Conservation (phyloP, 1,284 basidiomycete genomes). For the Marasmius tenuissimus region DNA sequence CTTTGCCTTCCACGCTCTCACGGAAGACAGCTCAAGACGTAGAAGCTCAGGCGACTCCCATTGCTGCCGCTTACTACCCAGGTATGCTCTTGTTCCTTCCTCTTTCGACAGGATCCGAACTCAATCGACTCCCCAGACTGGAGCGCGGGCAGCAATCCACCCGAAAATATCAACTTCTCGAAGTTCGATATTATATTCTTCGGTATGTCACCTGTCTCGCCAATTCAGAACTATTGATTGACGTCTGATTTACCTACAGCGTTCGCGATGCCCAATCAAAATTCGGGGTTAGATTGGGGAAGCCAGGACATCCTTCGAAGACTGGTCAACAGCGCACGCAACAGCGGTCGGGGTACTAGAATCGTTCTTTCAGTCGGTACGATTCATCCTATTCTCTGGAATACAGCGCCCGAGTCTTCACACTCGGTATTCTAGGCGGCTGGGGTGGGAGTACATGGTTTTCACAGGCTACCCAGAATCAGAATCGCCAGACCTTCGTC, state of each 20-base stretch:
- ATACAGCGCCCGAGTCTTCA: too few species aligned
- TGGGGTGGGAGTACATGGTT: slow-evolving; percentile 63
- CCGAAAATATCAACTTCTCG: slow-evolving; percentile 66
- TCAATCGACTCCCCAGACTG: slow-evolving; percentile 47
- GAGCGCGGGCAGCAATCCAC: slow-evolving; percentile 56
- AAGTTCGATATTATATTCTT: slow-evolving; percentile 76
- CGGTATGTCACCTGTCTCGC: slow-evolving; percentile 28
- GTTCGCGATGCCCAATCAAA: slow-evolving; percentile 69
- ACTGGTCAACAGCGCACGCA: slow-evolving; percentile 58
- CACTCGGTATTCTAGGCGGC: slow-evolving; percentile 32
- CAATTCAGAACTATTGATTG: neutral
- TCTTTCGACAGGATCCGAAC: neutral
- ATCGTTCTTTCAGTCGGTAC: slow-evolving; percentile 22
- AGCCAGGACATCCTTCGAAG: slow-evolving; percentile 54
- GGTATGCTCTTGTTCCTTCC: slow-evolving; percentile 10
- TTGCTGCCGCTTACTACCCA: slow-evolving; percentile 55
- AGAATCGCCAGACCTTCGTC: slow-evolving; percentile 58
- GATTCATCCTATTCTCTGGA: too few species aligned
- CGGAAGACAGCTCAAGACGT: slow-evolving; percentile 33
- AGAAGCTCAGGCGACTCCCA: slow-evolving; percentile 18
- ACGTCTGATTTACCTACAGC: slow-evolving; percentile 35
- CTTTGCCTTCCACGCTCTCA: slow-evolving; percentile 44
- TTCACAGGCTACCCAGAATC: slow-evolving; percentile 53
- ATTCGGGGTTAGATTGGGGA: slow-evolving; percentile 56
- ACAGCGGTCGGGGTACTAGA: neutral